Evolutionary conservation across 208 protist genomes (phyloP).

Genomic region (Endotrypanum monterogeii): DNA sequence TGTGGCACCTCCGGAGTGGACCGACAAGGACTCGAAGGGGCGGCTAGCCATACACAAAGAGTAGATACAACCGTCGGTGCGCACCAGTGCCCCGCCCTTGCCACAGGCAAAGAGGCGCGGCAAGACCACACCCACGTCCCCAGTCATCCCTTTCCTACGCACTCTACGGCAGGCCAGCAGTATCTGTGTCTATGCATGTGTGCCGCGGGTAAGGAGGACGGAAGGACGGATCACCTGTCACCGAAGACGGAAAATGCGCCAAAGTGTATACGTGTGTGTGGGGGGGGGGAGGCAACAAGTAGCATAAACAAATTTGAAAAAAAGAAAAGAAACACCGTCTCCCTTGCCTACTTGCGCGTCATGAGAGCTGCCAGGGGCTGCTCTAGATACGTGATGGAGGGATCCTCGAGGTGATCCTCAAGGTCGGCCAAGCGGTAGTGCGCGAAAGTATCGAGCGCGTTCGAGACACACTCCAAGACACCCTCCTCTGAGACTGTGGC

Average conservation of each 20-base stretch:
- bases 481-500: slow-evolving; percentile 41
- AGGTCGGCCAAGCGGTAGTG: slow-evolving; percentile 83
- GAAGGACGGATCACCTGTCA: background rate
- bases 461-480: slow-evolving; percentile 59
- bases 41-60: background rate
- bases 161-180: background rate
- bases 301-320: too few species aligned
- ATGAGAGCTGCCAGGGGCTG: slow-evolving; percentile 61
- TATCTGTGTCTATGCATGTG: background rate
- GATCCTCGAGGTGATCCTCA: slow-evolving; percentile 86
- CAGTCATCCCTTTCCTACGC: background rate
- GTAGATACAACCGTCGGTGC: background rate
- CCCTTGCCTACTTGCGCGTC: slow-evolving; percentile 28
- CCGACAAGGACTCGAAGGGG: background rate
- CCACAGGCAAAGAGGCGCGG: background rate
- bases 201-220: background rate
- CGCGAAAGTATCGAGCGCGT: slow-evolving; percentile 74
- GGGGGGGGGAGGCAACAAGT: too few species aligned
- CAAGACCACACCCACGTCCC: background rate
- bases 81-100: background rate
- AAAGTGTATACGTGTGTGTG: too few species aligned
- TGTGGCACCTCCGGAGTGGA: background rate
- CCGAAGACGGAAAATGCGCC: background rate
- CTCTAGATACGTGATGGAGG: slow-evolving; percentile 75
- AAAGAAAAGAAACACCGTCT: background rate